Evolutionary conservation across 73 alveolate species (phyloP).

Genomic region (Durusdinium trenchii): DNA sequence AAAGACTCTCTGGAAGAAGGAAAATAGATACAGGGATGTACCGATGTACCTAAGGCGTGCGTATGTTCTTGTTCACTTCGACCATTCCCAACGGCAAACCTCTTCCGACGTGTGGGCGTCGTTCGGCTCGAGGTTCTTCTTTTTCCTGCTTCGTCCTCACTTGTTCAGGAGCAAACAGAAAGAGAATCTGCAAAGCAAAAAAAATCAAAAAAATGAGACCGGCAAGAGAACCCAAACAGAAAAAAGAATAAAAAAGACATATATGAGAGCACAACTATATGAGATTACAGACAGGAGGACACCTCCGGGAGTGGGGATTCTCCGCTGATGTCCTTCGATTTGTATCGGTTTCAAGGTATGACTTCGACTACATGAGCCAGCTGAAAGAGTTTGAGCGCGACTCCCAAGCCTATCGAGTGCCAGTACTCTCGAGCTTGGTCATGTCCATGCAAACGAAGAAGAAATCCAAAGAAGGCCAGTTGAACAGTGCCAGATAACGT

Average conservation of each 20-base stretch:
- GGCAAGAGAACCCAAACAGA: neutral
- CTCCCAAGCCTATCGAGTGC: neutral
- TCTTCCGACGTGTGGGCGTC: too few relatives aligned
- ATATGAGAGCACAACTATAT: neutral
- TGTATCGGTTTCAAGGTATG: neutral
- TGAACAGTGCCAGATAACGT: too few relatives aligned
- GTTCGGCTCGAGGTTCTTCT: too few relatives aligned
- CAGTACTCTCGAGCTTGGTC: neutral
- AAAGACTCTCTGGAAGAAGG: too few relatives aligned
- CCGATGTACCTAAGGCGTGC: too few relatives aligned
- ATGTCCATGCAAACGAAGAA: neutral
- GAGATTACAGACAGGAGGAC: neutral
- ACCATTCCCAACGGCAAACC: too few relatives aligned
- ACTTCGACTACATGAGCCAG: constrained; percentile 75
- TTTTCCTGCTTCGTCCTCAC: too few relatives aligned
- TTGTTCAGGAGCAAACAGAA: neutral
- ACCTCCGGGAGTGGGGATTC: neutral
- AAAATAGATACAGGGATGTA: too few relatives aligned
- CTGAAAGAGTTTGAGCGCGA: constrained; percentile 21
- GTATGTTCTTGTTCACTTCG: too few relatives aligned
- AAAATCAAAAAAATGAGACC: neutral
- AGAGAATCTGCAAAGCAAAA: neutral
- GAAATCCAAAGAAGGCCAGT: too few relatives aligned
- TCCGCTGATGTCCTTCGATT: neutral
- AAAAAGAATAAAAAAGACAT: too few relatives aligned